A percentile compares a stretch with the other conserved stretches of the same genome.
Conservation (phyloP, 2,329 filamentous ascomycete genomes). For the Fusarium circinatum region DNA sequence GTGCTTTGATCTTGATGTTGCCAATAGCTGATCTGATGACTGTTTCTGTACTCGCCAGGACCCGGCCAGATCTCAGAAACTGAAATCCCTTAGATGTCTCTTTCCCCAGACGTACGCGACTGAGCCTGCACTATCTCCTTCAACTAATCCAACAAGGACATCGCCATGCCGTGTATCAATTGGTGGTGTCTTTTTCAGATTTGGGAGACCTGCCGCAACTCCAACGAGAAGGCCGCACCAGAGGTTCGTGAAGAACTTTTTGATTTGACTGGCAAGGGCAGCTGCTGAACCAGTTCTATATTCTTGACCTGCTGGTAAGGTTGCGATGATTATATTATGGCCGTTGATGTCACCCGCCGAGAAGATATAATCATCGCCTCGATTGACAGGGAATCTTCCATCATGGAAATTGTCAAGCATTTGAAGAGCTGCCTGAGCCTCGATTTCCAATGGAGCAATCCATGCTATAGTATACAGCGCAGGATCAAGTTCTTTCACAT, state of each 20-base stretch:
- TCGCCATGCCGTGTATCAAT: conserved; percentile 53
- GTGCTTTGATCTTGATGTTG: too few species aligned
- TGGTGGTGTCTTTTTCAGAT: conserved; percentile 35
- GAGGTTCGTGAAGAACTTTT: conserved; percentile 49
- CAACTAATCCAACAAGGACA: conserved; percentile 47
- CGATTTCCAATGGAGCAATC: conserved; percentile 52
- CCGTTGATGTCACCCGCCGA: conserved; percentile 49
- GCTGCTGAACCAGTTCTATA: conserved; percentile 50
- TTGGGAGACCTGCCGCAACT: conserved; percentile 49
- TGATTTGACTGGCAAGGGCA: conserved; percentile 49
- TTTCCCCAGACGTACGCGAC: too few species aligned
- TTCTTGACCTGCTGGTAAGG: conserved; percentile 46
- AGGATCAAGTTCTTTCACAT: conserved; percentile 20
- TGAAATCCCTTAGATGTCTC: conserved; percentile 28
- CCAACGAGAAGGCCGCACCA: conserved; percentile 52
- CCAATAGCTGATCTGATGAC: too few species aligned
- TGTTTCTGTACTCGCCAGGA: too few species aligned
- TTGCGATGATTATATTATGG: conserved; percentile 51
- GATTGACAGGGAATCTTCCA: conserved; percentile 45
- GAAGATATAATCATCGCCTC: conserved; percentile 52
- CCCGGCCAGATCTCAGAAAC: too few species aligned
- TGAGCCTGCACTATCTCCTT: conserved; percentile 40
- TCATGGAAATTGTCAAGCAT: conserved; percentile 49
- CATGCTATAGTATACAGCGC: conserved; percentile 48
- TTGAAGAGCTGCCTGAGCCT: conserved; percentile 48